These are phyloP conservation scores for Fomitopsis pinicola DNA, from an alignment of 1,284 basidiomycete species.

Conservation along the genomic window DNA sequence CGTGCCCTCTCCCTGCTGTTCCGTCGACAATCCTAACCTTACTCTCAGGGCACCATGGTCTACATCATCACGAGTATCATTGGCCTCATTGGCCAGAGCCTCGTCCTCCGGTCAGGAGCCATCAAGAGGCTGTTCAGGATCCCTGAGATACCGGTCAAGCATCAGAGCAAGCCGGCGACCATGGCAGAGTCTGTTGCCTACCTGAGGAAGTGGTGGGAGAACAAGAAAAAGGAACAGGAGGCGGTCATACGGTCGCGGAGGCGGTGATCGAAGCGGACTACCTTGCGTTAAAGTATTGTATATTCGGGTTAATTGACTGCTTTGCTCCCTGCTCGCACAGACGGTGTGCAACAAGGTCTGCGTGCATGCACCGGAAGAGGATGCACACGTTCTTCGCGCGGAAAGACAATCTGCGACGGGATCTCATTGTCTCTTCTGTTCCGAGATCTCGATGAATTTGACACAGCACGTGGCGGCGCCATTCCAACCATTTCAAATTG, in stretches of 20 bases:
- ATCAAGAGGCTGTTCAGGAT: constrained; percentile 46
- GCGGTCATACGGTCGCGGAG: constrained; percentile 7
- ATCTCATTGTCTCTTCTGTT: too few relatives aligned
- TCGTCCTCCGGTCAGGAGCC: constrained; percentile 40
- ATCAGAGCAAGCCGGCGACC: constrained; percentile 19
- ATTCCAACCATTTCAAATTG: too few relatives aligned
- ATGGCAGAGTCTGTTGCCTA: constrained; percentile 27
- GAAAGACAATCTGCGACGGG: too few relatives aligned
- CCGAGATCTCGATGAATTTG: too few relatives aligned
- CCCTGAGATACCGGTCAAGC: constrained; percentile 34
- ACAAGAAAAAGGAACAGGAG: constrained; percentile 20
- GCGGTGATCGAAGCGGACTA: not conserved
- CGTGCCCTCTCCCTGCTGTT: constrained; percentile 19
- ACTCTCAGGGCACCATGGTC: constrained; percentile 55
- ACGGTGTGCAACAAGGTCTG: not conserved
- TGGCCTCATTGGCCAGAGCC: constrained; percentile 42
- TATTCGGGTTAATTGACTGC: constrained; percentile 2
- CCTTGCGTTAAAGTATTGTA: not conserved
- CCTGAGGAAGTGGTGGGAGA: constrained; percentile 25
- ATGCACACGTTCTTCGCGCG: too few relatives aligned
- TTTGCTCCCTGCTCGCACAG: not conserved
- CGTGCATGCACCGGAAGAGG: not conserved
- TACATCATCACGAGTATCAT: constrained; percentile 50
- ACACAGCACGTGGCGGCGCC: too few relatives aligned
- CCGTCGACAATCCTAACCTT: not conserved